Percentiles rank a stretch among this genome's conserved stretches.
phyloP scores from a whole-genome alignment of 73 alveolate species.

The Effrenium voratum region DNA sequence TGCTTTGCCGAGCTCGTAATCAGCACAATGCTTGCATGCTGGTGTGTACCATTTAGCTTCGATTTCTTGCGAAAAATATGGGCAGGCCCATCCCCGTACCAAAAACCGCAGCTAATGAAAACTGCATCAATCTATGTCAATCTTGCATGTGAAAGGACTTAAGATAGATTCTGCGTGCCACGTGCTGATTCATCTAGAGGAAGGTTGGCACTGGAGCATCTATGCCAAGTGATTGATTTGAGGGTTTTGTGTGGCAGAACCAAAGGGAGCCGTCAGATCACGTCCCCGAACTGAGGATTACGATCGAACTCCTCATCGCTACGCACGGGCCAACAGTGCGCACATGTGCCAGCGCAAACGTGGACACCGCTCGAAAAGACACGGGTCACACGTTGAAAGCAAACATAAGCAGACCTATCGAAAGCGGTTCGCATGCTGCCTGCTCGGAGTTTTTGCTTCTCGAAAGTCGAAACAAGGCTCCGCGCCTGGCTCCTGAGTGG shows the following conservation, averaged over 20 bases:
- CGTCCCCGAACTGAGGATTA: conserved; percentile 13
- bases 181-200: no score
- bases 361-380: not conserved
- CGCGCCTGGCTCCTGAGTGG: no score
- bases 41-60: no score
- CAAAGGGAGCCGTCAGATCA: not conserved
- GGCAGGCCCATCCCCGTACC: no score
- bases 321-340: not conserved
- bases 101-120: no score
- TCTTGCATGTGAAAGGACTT: no score
- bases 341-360: not conserved
- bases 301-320: conserved; percentile 69
- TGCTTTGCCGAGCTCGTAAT: no score
- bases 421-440: not conserved
- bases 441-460: not conserved
- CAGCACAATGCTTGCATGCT: no score
- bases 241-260: not conserved
- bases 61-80: no score
- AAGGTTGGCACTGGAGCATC: not conserved
- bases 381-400: not conserved
- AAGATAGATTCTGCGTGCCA: no score
- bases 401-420: not conserved
- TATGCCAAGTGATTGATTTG: not conserved
- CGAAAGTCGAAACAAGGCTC: no score
- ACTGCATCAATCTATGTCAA: no score